Conservation (phyloP, 2,329 filamentous ascomycete genomes). For the Pseudogymnoascus sp. region DNA sequence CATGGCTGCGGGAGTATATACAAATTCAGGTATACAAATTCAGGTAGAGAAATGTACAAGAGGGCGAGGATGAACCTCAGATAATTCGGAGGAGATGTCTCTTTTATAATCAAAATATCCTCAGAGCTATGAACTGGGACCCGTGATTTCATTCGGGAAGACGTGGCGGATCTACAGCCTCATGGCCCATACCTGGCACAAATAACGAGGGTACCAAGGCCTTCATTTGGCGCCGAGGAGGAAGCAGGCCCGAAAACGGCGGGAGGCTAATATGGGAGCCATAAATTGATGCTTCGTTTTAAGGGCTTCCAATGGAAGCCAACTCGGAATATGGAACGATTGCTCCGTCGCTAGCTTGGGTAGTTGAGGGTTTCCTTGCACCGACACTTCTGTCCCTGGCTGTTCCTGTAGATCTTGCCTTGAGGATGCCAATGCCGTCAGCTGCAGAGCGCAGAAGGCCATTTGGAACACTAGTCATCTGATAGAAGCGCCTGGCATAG, state of each 20-base stretch:
- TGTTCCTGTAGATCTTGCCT: conserved; percentile 1
- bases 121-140: background rate
- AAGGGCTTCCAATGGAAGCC: background rate
- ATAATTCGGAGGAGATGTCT: background rate
- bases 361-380: background rate
- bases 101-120: conserved; percentile 1
- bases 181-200: background rate
- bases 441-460: background rate
- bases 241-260: conserved; percentile 4
- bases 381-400: background rate
- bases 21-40: background rate
- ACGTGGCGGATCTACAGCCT: conserved; percentile 3
- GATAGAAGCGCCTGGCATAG: background rate
- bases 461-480: conserved; percentile 2
- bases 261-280: conserved; percentile 5
- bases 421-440: background rate
- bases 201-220: background rate
- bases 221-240: background rate
- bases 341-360: background rate
- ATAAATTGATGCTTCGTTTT: conserved; percentile 1
- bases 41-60: background rate
- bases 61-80: background rate
- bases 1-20: background rate
- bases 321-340: background rate
- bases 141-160: background rate